Base-by-base conservation (phyloP, 1,284 basidiomycete species). In the Heterobasidion irregulare region DNA sequence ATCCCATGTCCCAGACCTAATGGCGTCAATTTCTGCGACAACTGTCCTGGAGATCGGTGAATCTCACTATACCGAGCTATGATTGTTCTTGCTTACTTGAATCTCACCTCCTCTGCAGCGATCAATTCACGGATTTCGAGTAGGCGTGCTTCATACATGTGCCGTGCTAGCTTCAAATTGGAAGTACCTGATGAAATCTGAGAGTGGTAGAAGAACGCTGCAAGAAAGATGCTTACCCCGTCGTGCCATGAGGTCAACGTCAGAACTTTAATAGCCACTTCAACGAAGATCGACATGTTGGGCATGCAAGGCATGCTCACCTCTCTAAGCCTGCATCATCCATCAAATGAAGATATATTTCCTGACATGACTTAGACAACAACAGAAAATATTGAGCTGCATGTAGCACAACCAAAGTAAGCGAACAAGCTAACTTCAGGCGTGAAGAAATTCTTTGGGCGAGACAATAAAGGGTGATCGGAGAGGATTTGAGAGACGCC, bases 101-200 rank as follows among this genome's bases (percentile, higher is more conserved):
- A 95, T 56, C 79, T 82, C 26, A 71, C 65, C 70, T 95, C 92
- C 65, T 92, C 87, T 1, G 72, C 75, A 46, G 76, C 65, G 49
- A 95, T 92, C 47, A 83, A 73, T 18, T 76, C 74, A 56, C 82
- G 81, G 5, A 95, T 74, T 63, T 94, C 87, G 38, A 78, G 66
- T 50, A 91, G 74, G 16, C 92, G 84, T 3, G 77, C 75, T 43
- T 77, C 68, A 65, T 90, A 94, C 68, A 84, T 81, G 52, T 77
- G 84, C 63, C 86, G 80, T 1, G 92, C 91, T 35, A 94, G 77
- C 55, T 77, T 74, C 12, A 86, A 74, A 63, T 92, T 84, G 5
- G 68, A 61, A 26, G 69, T 70, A 41, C 78, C 79, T 81, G 59
- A 18, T 32, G 44, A 38, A 15, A 9, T 38, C 44, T 55, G 44